Conservation (phyloP, 768 basidiomycete species). For the Clavulina sp. region DNA sequence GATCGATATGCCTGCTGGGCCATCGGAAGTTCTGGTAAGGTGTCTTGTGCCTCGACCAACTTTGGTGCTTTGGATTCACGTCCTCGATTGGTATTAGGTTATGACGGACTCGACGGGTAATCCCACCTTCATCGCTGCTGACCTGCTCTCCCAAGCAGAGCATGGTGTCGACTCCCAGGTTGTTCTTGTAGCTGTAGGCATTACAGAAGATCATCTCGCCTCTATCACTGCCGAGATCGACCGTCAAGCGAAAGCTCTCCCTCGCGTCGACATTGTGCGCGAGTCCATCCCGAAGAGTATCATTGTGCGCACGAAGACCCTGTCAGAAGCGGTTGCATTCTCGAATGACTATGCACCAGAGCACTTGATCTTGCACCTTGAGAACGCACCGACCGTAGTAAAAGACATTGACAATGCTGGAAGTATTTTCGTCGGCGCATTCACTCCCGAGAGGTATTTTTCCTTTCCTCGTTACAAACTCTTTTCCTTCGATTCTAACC, state of each 20-base stretch:
- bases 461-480: background rate
- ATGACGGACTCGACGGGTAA: conserved; percentile 79
- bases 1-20: conserved; percentile 99
- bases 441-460: conserved; percentile 78
- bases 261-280: conserved; percentile 78
- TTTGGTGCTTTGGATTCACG: conserved; percentile 13
- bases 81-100: conserved; percentile 38
- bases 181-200: conserved; percentile 67
- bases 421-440: conserved; percentile 89
- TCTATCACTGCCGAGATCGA: conserved; percentile 76
- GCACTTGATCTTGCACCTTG: conserved; percentile 84
- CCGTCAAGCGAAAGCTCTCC: conserved; percentile 64
- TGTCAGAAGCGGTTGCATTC: conserved; percentile 69
- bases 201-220: conserved; percentile 42
- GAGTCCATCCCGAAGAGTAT: conserved; percentile 81
- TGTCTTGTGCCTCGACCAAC: background rate
- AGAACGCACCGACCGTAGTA: conserved; percentile 48
- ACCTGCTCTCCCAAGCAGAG: conserved; percentile 93
- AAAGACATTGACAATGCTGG: conserved; percentile 74
- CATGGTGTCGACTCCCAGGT: conserved; percentile 98
- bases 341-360: conserved; percentile 98
- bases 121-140: conserved; percentile 86
- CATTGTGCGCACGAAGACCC: conserved; percentile 52
- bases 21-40: conserved; percentile 89
- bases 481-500: background rate